phyloP scores from a whole-genome alignment of 1,284 basidiomycete species.

The Ustilago sp. region DNA sequence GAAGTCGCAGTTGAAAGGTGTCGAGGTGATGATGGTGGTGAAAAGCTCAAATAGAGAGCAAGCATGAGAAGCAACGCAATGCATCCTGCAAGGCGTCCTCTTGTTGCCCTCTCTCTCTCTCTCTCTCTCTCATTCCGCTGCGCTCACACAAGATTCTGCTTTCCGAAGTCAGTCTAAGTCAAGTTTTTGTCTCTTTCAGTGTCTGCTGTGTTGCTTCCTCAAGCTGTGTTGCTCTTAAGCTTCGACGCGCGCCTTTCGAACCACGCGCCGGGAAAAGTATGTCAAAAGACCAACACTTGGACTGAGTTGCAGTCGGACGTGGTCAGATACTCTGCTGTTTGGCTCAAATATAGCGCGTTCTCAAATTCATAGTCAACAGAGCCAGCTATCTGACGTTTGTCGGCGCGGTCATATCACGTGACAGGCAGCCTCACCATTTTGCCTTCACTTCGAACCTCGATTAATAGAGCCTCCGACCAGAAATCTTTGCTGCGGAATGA shows the following conservation, averaged over 20 bases:
- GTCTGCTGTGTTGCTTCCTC: too few species aligned
- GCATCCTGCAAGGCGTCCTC: conserved; percentile 9
- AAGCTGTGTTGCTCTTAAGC: background rate
- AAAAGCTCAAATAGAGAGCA: background rate
- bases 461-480: background rate
- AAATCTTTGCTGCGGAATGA: background rate
- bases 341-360: background rate
- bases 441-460: background rate
- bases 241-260: background rate
- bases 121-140: too few species aligned
- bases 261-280: conserved; percentile 5
- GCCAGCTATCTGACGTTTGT: background rate
- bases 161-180: too few species aligned
- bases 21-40: conserved; percentile 8
- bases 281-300: conserved; percentile 4
- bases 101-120: background rate
- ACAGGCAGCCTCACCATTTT: background rate
- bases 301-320: too few species aligned
- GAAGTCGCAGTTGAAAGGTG: background rate
- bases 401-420: conserved; percentile 1
- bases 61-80: conserved; percentile 9
- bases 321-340: background rate
- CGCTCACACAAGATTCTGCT: background rate
- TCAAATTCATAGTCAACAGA: background rate
- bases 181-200: background rate